Evolutionary conservation across 2,329 filamentous ascomycete genomes (phyloP).

Genomic region (Paecilomyces formosus): DNA sequence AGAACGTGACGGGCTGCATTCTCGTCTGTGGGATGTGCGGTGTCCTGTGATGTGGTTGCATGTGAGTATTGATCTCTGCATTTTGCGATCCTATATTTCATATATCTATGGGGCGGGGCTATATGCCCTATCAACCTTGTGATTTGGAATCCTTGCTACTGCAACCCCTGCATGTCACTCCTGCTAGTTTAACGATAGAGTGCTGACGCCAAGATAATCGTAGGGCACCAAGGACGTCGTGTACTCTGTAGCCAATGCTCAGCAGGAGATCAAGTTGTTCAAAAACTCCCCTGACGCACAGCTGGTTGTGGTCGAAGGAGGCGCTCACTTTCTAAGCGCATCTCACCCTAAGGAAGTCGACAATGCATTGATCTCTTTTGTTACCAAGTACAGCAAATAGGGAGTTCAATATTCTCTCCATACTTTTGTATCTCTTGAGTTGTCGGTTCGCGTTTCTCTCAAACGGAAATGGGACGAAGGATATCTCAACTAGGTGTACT

Average conservation of each 20-base stretch:
- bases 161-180: constrained; percentile 8
- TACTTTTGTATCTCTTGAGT: background rate
- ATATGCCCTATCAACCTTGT: no score
- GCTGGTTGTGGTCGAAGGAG: constrained; percentile 38
- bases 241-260: constrained; percentile 6
- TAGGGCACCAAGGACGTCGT: constrained; percentile 15
- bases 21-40: constrained; percentile 38
- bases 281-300: constrained; percentile 34
- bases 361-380: constrained; percentile 15
- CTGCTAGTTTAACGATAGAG: constrained; percentile 6
- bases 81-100: constrained; percentile 11
- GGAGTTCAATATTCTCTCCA: background rate
- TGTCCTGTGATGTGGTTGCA: constrained; percentile 47
- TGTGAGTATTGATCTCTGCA: constrained; percentile 20
- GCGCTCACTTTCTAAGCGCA: constrained; percentile 44
- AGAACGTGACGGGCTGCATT: constrained; percentile 42
- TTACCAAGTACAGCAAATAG: constrained; percentile 14
- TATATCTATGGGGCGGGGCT: constrained; percentile 28
- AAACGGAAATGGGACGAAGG: no score
- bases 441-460: no score
- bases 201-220: constrained; percentile 14
- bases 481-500: background rate
- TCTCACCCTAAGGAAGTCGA: constrained; percentile 40
- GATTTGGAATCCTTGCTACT: constrained; percentile 23
- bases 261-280: constrained; percentile 44